Evolutionary conservation across 805 yeast genomes (phyloP), one percentile per base, ranked within the genome.

Genomic region (Teunomyces funiuensis): DNA sequence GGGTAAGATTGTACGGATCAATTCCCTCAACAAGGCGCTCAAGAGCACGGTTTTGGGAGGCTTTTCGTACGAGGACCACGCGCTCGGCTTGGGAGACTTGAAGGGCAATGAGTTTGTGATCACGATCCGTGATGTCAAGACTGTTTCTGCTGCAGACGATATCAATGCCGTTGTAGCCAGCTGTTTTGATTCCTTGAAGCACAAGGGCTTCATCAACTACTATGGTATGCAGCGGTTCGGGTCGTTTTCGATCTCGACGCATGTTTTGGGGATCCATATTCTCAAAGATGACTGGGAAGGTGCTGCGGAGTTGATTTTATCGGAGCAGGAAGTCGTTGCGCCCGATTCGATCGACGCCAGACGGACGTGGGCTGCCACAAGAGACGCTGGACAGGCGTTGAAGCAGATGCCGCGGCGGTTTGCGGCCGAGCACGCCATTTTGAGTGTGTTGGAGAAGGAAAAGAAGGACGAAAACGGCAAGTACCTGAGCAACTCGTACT

Each of bases 181-280:
- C 7, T 75, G 88, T 18, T 71, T 90, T 49, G 57, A 69, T 4
- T 75, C 88, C 0, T 67, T 91, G 39, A 68, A 70, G 38, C 70
- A 69, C 1, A 70, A 75, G 20, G 99, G 99, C 0, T 93, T 88
- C 55, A 84, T 93, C 49, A 93, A 93, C 62, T 93, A 93, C 58
- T 93, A 77, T 60, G 99, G 99, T n/a, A 84, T 93, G 90, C 99
- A 93, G 69, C 73, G 99, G 57, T 93, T 93, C 61, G 99, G 99
- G 20, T 90, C 99, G 0, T 91, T 88, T 57, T 86, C 97, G 9
- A 74, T 89, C 20, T 88, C 98, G 2, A 90, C 99, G 0, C 97
- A 93, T 62, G 77, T 74, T 22, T 73, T 90, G 40, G 99, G 99
- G 37, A 79, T 78, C 46, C 74, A 74, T 46, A 71, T 91, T 19